These are phyloP conservation scores for Turnera subulata DNA, from an alignment of 345 rosid genomes.

Conservation along the genomic window DNA sequence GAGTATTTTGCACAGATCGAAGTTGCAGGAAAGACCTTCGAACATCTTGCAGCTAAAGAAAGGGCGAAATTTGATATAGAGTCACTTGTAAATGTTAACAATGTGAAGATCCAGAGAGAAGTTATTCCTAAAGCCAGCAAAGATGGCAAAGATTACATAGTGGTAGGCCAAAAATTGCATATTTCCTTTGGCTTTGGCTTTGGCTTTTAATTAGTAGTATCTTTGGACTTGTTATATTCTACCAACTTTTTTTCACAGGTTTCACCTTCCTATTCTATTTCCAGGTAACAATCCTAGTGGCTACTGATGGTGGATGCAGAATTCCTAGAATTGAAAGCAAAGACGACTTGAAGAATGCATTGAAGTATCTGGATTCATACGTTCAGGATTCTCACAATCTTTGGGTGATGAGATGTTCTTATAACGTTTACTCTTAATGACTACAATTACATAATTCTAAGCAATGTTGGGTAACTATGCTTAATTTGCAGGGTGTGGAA, in stretches of 20 bases:
- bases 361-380: constrained; percentile 18
- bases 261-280: not conserved
- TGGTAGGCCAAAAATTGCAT: constrained; percentile 11
- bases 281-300: constrained; percentile 19
- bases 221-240: not conserved
- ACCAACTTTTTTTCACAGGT: not conserved
- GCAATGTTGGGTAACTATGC: too few relatives aligned
- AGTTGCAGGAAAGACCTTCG: constrained; percentile 17
- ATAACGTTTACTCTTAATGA: not conserved
- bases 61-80: constrained; percentile 21
- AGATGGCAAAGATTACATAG: constrained; percentile 22
- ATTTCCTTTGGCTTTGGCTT: too few relatives aligned
- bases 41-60: constrained; percentile 17
- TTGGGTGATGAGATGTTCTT: constrained; percentile 2
- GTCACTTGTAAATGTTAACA: constrained; percentile 25
- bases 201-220: not conserved
- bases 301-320: constrained; percentile 10
- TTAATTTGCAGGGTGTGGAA: constrained; percentile 27
- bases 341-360: constrained; percentile 16
- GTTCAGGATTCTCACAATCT: constrained; percentile 4
- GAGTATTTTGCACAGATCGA: not conserved
- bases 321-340: constrained; percentile 11
- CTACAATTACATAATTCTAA: too few relatives aligned
- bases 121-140: constrained; percentile 10
- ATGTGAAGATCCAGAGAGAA: constrained; percentile 12